Percentiles rank a stretch among this genome's conserved stretches.
Conservation (phyloP, 257 asterid genomes). For the Plantago elongata region DNA sequence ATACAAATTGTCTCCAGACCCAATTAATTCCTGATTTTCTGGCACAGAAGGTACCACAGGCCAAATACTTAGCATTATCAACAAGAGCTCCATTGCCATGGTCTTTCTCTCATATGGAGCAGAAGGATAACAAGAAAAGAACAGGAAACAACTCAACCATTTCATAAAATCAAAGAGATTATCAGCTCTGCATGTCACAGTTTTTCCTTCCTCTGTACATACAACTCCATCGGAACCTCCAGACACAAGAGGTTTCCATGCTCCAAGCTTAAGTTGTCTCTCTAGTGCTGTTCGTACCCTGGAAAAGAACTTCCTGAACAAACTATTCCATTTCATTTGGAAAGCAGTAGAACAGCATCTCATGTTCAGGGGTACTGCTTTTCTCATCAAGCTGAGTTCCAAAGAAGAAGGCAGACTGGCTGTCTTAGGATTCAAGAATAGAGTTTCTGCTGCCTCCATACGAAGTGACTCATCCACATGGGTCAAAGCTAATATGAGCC, state of each 20-base stretch:
- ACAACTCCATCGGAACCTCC: slow-evolving; percentile 34
- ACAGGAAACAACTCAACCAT: slow-evolving; percentile 86
- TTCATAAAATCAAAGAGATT: slow-evolving; percentile 61
- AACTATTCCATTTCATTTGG: slow-evolving; percentile 97
- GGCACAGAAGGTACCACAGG: slow-evolving; percentile 39
- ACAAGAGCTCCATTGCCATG: slow-evolving; percentile 87
- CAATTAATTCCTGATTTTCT: slow-evolving; percentile 34
- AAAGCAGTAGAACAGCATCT: slow-evolving; percentile 90
- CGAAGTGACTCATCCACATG: slow-evolving; percentile 88
- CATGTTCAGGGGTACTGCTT: slow-evolving; percentile 91
- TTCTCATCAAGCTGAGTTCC: slow-evolving; percentile 81
- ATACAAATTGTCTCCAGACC: slow-evolving; percentile 39
- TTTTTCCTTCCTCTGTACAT: slow-evolving; percentile 29
- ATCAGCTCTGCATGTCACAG: slow-evolving; percentile 48
- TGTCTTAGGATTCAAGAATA: slow-evolving; percentile 83
- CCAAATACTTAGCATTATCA: slow-evolving; percentile 78
- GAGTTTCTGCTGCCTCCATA: slow-evolving; percentile 91
- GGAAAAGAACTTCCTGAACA: slow-evolving; percentile 83
- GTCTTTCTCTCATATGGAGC: slow-evolving; percentile 97
- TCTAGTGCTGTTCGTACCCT: slow-evolving; percentile 91
- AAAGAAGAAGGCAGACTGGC: slow-evolving; percentile 82
- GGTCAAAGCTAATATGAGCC: slow-evolving; percentile 77
- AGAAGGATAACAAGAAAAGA: slow-evolving; percentile 92
- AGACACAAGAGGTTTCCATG: slow-evolving; percentile 55
- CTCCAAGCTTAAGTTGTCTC: slow-evolving; percentile 67